Evolutionary conservation across 441 rosid genomes (phyloP).

Genomic region (Erodium trifolium): DNA sequence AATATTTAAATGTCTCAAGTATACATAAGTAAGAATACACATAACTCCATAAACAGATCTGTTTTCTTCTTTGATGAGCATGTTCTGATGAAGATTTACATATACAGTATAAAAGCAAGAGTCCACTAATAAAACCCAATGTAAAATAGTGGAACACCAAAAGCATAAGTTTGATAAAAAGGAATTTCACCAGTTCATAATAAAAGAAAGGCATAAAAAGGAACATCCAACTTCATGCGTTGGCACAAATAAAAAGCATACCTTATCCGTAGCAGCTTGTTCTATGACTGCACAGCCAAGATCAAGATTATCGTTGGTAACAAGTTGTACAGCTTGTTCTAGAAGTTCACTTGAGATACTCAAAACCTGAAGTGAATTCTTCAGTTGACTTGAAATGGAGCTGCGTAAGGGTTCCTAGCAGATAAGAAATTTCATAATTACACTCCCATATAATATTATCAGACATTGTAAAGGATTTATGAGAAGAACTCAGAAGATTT

Average conservation of each 20-base stretch:
- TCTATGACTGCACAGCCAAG: conserved; percentile 97
- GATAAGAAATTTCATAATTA: conserved; percentile 16
- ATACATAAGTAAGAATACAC: neutral
- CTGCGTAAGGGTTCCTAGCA: conserved; percentile 85
- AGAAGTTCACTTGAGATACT: conserved; percentile 53
- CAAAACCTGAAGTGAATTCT: conserved; percentile 69
- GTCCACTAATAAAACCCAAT: neutral
- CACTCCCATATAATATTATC: conserved; percentile 13
- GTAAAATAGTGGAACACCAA: neutral
- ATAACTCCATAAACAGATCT: neutral
- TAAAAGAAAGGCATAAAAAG: neutral
- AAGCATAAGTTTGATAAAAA: neutral
- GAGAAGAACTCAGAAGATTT: conserved; percentile 4
- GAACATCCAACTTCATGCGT: neutral
- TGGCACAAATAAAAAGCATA: conserved; percentile 18
- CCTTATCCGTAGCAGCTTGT: conserved; percentile 98
- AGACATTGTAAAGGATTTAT: neutral
- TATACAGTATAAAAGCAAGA: neutral
- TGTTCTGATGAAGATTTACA: neutral
- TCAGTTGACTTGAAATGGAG: conserved; percentile 81
- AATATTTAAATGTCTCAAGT: neutral
- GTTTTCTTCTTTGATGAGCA: neutral
- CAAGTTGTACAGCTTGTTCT: conserved; percentile 93
- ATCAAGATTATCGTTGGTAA: conserved; percentile 97
- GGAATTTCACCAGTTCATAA: conserved; percentile 4